Conservation (phyloP, 352 stramenopile genomes). For the Phytophthora pseudosyringae region DNA sequence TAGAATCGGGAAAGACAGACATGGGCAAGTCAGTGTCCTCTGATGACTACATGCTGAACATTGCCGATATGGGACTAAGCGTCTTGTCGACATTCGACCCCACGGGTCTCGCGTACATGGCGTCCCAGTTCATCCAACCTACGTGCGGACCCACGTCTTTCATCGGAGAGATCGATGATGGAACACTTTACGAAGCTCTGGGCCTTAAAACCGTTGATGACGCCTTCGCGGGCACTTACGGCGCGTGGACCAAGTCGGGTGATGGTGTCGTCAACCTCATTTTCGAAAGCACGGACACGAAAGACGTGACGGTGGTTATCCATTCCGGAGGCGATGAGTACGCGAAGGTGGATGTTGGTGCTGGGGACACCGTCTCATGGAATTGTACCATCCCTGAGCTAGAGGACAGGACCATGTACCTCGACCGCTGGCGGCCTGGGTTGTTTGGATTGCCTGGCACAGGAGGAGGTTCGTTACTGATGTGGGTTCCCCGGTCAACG, state of each 20-base stretch:
- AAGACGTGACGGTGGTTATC: slow-evolving; percentile 30
- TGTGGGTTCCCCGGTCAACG: slow-evolving; percentile 48
- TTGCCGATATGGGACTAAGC: slow-evolving; percentile 37
- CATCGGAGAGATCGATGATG: slow-evolving; percentile 42
- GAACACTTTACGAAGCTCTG: slow-evolving; percentile 25
- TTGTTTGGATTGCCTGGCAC: slow-evolving; percentile 25
- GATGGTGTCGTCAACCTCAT: slow-evolving; percentile 36
- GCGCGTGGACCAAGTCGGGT: slow-evolving; percentile 33
- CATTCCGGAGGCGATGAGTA: slow-evolving; percentile 29
- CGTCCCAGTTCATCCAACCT: slow-evolving; percentile 43
- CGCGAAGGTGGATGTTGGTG: slow-evolving; percentile 20
- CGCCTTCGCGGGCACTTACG: slow-evolving; percentile 34
- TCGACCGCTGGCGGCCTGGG: slow-evolving; percentile 25
- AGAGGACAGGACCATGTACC: slow-evolving; percentile 26
- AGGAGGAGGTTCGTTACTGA: slow-evolving; percentile 21
- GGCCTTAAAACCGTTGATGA: slow-evolving; percentile 23
- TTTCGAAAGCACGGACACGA: slow-evolving; percentile 25
- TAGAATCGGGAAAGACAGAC: slow-evolving; percentile 23
- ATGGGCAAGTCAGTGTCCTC: slow-evolving; percentile 20
- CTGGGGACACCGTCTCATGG: slow-evolving; percentile 24
- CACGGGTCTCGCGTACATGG: slow-evolving; percentile 45
- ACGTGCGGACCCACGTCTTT: slow-evolving; percentile 37
- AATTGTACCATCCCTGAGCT: slow-evolving; percentile 26
- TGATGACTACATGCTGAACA: slow-evolving; percentile 40
- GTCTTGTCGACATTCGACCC: slow-evolving; percentile 45